Evolutionary conservation across 345 rosid genomes (phyloP).

Genomic region (Rhodamnia rubescens): DNA sequence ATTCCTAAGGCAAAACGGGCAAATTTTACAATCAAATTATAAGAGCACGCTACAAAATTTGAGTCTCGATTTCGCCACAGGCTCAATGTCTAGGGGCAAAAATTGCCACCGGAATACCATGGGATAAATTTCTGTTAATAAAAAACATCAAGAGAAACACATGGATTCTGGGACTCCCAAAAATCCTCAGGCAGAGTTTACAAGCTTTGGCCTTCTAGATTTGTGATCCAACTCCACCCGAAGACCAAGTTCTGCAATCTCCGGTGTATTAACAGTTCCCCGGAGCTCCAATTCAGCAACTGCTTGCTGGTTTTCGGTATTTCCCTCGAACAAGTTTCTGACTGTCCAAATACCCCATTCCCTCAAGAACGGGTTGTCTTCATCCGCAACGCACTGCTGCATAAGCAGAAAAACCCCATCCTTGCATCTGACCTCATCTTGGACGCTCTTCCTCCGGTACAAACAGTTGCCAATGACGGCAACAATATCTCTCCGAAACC

Average conservation of each 20-base stretch:
- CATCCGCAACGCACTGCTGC: constrained; percentile 68
- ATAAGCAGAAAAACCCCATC: constrained; percentile 45
- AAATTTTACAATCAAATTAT: no score
- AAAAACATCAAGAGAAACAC: background rate
- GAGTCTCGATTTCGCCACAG: background rate
- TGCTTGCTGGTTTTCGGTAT: constrained; percentile 45
- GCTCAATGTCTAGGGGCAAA: background rate
- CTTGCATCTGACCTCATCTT: constrained; percentile 58
- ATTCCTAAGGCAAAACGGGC: no score
- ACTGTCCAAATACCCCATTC: constrained; percentile 83
- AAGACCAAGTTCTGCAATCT: constrained; percentile 57
- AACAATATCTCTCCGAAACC: constrained; percentile 73
- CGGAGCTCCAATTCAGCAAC: constrained; percentile 66
- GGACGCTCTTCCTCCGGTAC: constrained; percentile 47
- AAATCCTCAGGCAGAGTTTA: constrained; percentile 17
- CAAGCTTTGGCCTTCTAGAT: constrained; percentile 57
- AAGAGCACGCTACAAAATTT: background rate
- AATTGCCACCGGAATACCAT: background rate
- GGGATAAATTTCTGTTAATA: background rate
- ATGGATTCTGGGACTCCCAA: background rate
- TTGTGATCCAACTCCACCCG: constrained; percentile 55
- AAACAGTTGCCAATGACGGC: constrained; percentile 67
- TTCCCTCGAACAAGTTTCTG: constrained; percentile 68
- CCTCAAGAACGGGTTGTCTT: constrained; percentile 64
- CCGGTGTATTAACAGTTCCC: constrained; percentile 60